These are phyloP conservation scores for Phytophthora pistaciae DNA, from an alignment of 352 stramenopile genomes.

Conservation along the genomic window DNA sequence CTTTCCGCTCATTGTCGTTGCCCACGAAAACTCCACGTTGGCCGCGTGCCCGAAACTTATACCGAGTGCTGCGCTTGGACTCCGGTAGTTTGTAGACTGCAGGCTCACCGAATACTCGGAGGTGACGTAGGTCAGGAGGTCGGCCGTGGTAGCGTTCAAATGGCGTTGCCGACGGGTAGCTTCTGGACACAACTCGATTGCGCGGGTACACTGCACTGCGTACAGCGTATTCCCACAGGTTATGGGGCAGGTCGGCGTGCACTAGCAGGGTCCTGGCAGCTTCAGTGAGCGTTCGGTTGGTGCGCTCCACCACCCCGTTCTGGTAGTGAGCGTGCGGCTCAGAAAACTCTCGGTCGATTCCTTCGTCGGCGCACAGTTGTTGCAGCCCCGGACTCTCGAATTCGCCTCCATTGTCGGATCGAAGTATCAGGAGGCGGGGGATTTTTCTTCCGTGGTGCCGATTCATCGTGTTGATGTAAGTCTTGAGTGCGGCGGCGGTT, in stretches of 20 bases:
- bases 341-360: constrained; percentile 6
- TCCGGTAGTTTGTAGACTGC: not conserved
- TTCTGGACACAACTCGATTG: not conserved
- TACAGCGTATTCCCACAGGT: constrained; percentile 16
- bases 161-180: constrained; percentile 1
- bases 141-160: not conserved
- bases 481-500: not conserved
- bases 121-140: not conserved
- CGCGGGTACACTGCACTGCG: not conserved
- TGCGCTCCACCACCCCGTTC: constrained; percentile 8
- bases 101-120: constrained; percentile 4
- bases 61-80: not conserved
- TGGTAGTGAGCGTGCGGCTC: constrained; percentile 16
- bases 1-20: not conserved
- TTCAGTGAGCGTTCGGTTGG: constrained; percentile 10
- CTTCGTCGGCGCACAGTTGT: not conserved
- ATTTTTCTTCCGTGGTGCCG: too few species aligned
- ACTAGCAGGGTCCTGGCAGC: not conserved
- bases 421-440: not conserved
- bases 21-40: not conserved
- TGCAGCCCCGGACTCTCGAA: constrained; percentile 3
- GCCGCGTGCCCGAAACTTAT: not conserved
- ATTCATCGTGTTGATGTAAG: not conserved
- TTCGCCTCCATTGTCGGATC: constrained; percentile 12
- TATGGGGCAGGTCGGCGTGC: constrained; percentile 1